Conservation (phyloP, 73 alveolate genomes). For the Paraurostyla sp. region DNA sequence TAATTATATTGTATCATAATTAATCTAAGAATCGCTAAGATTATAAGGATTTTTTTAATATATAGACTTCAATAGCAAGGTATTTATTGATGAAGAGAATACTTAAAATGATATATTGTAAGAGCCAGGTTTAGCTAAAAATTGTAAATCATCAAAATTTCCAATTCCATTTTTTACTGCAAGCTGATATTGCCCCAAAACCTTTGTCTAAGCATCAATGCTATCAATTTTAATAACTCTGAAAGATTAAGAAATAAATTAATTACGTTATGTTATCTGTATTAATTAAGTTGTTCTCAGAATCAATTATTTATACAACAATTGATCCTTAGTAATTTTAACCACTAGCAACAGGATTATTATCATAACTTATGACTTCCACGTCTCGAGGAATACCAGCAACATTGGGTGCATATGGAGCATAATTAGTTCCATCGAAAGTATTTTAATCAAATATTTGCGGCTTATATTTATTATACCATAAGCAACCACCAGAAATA, state of each 20-base stretch:
- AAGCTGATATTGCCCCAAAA: neutral
- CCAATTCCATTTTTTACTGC: conserved; percentile 5
- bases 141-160: neutral
- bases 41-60: too few species aligned
- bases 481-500: neutral
- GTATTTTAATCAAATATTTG: neutral
- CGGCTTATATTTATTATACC: neutral
- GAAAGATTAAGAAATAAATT: neutral
- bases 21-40: neutral
- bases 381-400: neutral
- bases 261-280: neutral
- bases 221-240: neutral
- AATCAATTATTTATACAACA: neutral
- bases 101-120: neutral
- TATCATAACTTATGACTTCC: neutral
- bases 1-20: neutral
- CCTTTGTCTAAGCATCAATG: neutral
- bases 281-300: neutral
- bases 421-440: neutral
- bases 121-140: neutral
- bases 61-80: too few species aligned
- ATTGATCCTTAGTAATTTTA: neutral
- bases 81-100: neutral
- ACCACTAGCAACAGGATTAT: neutral
- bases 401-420: neutral